Base-by-base conservation (phyloP, 2,329 filamentous ascomycete species). In the Knoxdaviesia proteae region DNA sequence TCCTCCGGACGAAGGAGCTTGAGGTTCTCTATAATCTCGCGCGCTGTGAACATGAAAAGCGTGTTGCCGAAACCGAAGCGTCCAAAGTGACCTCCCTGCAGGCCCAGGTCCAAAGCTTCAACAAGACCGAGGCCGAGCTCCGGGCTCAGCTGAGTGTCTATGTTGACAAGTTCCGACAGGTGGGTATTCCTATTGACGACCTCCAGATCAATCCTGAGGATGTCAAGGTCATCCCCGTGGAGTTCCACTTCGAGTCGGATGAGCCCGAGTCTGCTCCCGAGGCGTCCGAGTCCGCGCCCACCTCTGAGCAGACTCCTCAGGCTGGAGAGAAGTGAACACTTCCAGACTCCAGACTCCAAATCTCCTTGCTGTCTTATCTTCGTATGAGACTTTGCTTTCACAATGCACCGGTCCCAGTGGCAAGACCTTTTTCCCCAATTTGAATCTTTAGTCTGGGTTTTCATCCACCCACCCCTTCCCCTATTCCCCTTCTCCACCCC, bases 131-230 rank as follows among this genome's bases (percentile, higher is more conserved):
- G 61, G 80, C 83, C 10, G 88, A 96, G 60, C 69, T 98, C 44
- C 70, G 90, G 46, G 92, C 84, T 53, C 90, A 98, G 61, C 75
- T 98, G 52, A 96, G 94, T 58, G 88, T 94, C 52, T 98, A 98
- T 54, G 88, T 94, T 31, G 90, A 98, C 58, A 98, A 96, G 64
- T 96, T 96, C 64, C 96, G 96, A 67, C 90, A 98, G 82, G 88
- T 94, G 20, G 20, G 20, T 20, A 20, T 20, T 20, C 20, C 20
- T 3, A 20, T 20, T 20, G 20, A 20, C 3, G 20, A 20, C 20
- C 20, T 20, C 20, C 20, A 20, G 20, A 20, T 20, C 20, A 20
- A 20, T 20, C 20, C 20, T 3, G 20, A 20, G 20, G 20, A 20
- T 20, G 20, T 20, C 20, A 20, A 20, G 20, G 20, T 20, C 20